A percentile compares a stretch with the other conserved stretches of the same genome.
These are phyloP conservation scores for Laguncularia racemosa DNA, from an alignment of 345 rosid genomes.

Conservation along the genomic window DNA sequence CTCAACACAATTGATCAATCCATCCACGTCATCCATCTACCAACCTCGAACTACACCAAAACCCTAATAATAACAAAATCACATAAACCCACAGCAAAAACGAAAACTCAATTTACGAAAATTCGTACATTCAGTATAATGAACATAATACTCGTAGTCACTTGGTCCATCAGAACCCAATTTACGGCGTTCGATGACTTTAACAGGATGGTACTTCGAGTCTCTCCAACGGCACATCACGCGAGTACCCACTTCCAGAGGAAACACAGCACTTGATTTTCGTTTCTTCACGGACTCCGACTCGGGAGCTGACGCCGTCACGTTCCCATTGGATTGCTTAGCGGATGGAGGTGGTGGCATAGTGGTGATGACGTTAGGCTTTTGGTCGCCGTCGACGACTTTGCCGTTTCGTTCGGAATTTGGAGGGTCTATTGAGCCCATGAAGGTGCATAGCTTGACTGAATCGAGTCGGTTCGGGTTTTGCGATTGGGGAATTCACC, in stretches of 20 bases:
- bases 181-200: conserved; percentile 94
- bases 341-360: conserved; percentile 17
- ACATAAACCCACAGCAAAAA: conserved; percentile 1
- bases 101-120: not conserved
- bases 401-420: conserved; percentile 37
- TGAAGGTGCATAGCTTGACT: conserved; percentile 11
- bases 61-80: not conserved
- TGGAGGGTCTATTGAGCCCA: conserved; percentile 75
- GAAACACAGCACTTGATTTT: conserved; percentile 57
- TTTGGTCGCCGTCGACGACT: conserved; percentile 31
- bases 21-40: no score
- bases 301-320: conserved; percentile 40
- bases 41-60: not conserved
- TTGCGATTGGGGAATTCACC: no score
- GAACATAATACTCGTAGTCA: conserved; percentile 96
- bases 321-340: conserved; percentile 13
- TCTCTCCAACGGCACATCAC: conserved; percentile 98
- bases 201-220: conserved; percentile 87
- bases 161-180: conserved; percentile 32
- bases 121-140: conserved; percentile 88
- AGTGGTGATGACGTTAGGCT: conserved; percentile 13
- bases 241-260: conserved; percentile 93
- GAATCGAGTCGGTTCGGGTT: no score
- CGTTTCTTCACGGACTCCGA: conserved; percentile 42
- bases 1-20: no score